Evolutionary conservation across 2,329 filamentous ascomycete genomes (phyloP).

Genomic region (Xenoacremonium recifei): DNA sequence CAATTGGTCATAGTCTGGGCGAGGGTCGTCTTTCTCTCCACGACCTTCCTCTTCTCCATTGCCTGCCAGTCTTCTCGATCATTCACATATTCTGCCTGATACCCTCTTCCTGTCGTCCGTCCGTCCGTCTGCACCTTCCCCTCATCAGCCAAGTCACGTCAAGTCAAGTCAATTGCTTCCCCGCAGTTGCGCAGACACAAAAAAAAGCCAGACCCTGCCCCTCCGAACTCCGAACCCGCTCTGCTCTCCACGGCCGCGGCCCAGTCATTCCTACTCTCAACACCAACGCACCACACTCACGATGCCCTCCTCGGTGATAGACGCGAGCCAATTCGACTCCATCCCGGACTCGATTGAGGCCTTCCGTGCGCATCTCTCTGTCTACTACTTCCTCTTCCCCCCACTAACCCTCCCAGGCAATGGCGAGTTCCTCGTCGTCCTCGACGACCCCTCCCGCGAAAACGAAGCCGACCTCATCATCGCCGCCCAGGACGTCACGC

Average conservation of each 20-base stretch:
- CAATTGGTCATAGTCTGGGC: no score
- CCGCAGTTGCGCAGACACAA: constrained; percentile 7
- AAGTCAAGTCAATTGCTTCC: no score
- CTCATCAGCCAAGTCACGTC: no score
- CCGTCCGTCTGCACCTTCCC: no score
- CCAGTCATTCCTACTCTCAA: constrained; percentile 2
- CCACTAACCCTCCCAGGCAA: constrained; percentile 46
- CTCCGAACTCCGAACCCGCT: constrained; percentile 20
- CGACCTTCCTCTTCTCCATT: no score
- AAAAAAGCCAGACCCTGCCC: constrained; percentile 11
- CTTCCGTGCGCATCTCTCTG: constrained; percentile 51
- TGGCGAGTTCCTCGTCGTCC: constrained; percentile 92
- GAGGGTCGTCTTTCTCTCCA: no score
- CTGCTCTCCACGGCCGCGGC: constrained; percentile 7
- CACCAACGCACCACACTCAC: constrained; percentile 8
- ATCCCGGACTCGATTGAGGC: constrained; percentile 64
- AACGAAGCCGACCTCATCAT: constrained; percentile 99
- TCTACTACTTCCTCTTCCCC: background rate
- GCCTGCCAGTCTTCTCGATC: no score
- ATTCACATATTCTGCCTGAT: no score
- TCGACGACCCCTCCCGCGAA: constrained; percentile 88
- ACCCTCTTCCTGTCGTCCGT: no score
- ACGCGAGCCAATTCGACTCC: constrained; percentile 57
- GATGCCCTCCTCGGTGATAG: constrained; percentile 53
- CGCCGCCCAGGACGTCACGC: constrained; percentile 78